Base-by-base conservation (phyloP, 1,139 yeast genomes). In the Pichia sp. region DNA sequence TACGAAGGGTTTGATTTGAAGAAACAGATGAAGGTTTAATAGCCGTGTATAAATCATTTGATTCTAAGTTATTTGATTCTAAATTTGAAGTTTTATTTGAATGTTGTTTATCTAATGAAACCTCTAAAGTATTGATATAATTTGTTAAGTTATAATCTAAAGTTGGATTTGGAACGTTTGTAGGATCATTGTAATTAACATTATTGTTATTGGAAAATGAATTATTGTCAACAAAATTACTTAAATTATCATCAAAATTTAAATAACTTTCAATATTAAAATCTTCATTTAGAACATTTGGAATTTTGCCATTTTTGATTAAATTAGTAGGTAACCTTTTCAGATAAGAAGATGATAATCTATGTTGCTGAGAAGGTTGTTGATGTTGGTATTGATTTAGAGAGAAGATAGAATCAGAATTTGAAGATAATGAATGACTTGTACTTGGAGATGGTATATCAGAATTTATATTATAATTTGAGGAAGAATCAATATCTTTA, bases 81-180 rank as follows among this genome's bases (percentile, higher is more conserved):
- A 28, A n/a, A 10, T 33, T 37, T 33, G 10, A 10, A 10, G 23
- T 31, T 36, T 26, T 8, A 18, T 30, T 29, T 36, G 25, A 29
- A 14, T 46, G 48, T 31, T 44, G 50, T 3, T 50, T 55, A 30
- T 57, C 57, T 28, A 59, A 40, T 1, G 62, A 53, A 5, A 50
- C 50, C 38, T 60, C 62, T 38, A 60, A 35, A 1, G 60, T 55
- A 37, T 52, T 57, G 31, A 60, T 60, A 38, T 60, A 59, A 33
- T 50, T 55, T 14, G 56, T 48, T 22, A 58, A 41, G 35, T 50
- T 48, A 37, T 51, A 52, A 33, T 50, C 53, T 5, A 49, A 15
- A 25, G 13, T 23, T 47, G 40, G 15, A 25, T 38, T 27, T 35
- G 14, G n/a, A 7, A 24, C 33, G 26, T 13, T 35, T 38, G 26